Conservation (phyloP, 1,284 basidiomycete species). For the Microbotryum saponariae region DNA sequence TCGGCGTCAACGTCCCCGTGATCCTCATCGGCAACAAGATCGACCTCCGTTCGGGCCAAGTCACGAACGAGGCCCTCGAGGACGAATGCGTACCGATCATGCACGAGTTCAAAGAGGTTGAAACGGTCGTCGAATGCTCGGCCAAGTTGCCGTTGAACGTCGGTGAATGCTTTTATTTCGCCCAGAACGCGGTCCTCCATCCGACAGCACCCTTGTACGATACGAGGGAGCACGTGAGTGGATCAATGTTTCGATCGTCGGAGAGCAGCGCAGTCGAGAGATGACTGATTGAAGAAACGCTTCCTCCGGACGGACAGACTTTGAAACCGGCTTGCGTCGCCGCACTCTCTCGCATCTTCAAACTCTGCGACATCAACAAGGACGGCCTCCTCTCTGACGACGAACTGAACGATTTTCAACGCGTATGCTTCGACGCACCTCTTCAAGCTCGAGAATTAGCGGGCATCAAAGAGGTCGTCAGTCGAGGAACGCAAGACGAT, state of each 20-base stretch:
- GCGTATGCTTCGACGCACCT: slow-evolving; percentile 52
- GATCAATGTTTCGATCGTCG: neutral
- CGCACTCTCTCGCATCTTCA: slow-evolving; percentile 88
- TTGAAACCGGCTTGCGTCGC: slow-evolving; percentile 86
- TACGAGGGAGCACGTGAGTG: slow-evolving; percentile 76
- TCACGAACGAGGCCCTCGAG: slow-evolving; percentile 89
- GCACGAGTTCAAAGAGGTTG: slow-evolving; percentile 86
- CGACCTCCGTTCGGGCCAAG: slow-evolving; percentile 81
- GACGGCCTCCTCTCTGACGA: slow-evolving; percentile 82
- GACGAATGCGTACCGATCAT: slow-evolving; percentile 87
- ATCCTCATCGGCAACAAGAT: slow-evolving; percentile 99
- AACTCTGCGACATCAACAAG: slow-evolving; percentile 89
- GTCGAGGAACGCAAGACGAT: slow-evolving; percentile 5
- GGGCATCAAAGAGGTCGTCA: slow-evolving; percentile 40
- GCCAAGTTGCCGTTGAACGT: slow-evolving; percentile 84
- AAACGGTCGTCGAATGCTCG: slow-evolving; percentile 92
- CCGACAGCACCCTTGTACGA: slow-evolving; percentile 96
- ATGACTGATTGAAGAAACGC: no score
- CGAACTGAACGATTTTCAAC: slow-evolving; percentile 96
- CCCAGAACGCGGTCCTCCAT: slow-evolving; percentile 94
- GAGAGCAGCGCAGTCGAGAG: neutral
- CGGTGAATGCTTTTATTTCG: slow-evolving; percentile 98
- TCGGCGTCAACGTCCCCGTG: slow-evolving; percentile 93
- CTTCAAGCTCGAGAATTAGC: slow-evolving; percentile 87
- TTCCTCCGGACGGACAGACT: slow-evolving; percentile 49